phyloP scores from a whole-genome alignment of 2,329 filamentous ascomycete species.

The Zalaria sp. region DNA sequence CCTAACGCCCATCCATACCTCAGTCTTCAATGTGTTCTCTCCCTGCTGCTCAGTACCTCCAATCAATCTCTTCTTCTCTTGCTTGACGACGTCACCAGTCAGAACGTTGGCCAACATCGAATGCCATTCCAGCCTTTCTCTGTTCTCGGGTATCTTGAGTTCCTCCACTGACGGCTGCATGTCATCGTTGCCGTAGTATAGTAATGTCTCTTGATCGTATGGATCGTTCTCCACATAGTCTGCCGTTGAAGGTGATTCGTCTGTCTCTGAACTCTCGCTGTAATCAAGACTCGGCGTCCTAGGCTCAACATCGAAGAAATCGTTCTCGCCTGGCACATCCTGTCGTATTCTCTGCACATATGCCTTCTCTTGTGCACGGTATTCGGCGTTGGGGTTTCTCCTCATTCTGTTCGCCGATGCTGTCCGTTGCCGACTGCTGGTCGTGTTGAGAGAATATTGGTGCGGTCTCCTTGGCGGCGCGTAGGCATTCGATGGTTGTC shows the following conservation, averaged over 20 bases:
- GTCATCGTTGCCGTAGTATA: conserved; percentile 86
- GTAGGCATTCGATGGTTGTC: conserved; percentile 36
- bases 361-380: conserved; percentile 78
- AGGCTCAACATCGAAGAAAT: conserved; percentile 57
- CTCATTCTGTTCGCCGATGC: conserved; percentile 41
- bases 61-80: conserved; percentile 92
- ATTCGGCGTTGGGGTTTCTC: conserved; percentile 56
- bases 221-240: conserved; percentile 67
- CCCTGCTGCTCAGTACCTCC: conserved; percentile 64
- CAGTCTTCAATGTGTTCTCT: conserved; percentile 51
- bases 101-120: conserved; percentile 93
- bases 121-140: conserved; percentile 92
- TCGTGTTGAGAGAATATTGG: conserved; percentile 30
- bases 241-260: conserved; percentile 78
- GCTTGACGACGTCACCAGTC: conserved; percentile 90
- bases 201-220: conserved; percentile 81
- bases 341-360: conserved; percentile 87
- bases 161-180: conserved; percentile 82
- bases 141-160: conserved; percentile 70
- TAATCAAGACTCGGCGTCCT: conserved; percentile 56
- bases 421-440: conserved; percentile 38
- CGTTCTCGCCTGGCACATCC: conserved; percentile 46
- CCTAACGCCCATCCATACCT: conserved; percentile 78
- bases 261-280: conserved; percentile 64
- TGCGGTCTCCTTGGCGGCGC: conserved; percentile 32